Evolutionary conservation across 345 rosid genomes (phyloP).

Genomic region (Lumnitzera littorea): DNA sequence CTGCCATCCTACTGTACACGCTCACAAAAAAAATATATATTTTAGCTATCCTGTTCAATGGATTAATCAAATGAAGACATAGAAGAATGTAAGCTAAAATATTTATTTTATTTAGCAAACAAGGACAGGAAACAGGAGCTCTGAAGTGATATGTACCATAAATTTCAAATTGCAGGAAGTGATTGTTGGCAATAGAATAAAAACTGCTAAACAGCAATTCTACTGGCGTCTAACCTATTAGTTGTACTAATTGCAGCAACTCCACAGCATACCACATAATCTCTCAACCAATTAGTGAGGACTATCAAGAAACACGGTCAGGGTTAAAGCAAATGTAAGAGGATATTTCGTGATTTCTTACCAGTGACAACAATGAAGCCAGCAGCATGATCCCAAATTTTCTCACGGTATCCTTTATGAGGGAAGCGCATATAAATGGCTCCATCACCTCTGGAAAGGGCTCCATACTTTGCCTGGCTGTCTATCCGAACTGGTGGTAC

Average conservation of each 20-base stretch:
- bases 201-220: too few species aligned
- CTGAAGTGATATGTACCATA: not conserved
- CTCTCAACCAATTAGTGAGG: not conserved
- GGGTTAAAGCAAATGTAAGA: conserved; percentile 3
- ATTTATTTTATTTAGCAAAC: not conserved
- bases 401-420: conserved; percentile 81
- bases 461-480: conserved; percentile 94
- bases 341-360: conserved; percentile 14
- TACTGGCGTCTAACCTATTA: too few species aligned
- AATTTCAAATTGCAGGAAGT: not conserved
- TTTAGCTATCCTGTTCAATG: not conserved
- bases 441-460: conserved; percentile 93
- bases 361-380: conserved; percentile 87
- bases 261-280: too few species aligned
- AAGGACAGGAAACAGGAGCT: not conserved
- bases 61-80: not conserved
- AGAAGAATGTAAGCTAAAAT: not conserved
- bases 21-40: too few species aligned
- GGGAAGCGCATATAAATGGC: conserved; percentile 81
- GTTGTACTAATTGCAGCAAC: too few species aligned
- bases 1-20: too few species aligned
- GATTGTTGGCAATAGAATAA: not conserved
- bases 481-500: conserved; percentile 90
- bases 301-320: not conserved
- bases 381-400: conserved; percentile 99